phyloP scores from a whole-genome alignment of 2,329 filamentous ascomycete species.

The Thelonectria blattea region DNA sequence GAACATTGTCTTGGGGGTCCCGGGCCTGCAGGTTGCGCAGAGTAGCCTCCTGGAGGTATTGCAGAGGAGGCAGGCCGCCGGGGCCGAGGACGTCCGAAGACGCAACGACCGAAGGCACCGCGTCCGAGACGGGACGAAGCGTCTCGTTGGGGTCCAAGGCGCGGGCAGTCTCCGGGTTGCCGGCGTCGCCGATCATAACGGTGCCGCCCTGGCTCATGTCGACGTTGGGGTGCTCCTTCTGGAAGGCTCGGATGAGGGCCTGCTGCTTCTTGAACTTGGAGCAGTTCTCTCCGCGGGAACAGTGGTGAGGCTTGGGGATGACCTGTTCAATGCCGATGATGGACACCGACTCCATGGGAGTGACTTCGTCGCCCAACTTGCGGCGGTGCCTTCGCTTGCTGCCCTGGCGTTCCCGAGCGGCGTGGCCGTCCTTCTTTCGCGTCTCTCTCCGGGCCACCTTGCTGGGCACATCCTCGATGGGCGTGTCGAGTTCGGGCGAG shows the following conservation, averaged over 20 bases:
- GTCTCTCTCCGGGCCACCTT: conserved; percentile 55
- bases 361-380: conserved; percentile 67
- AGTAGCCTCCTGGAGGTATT: conserved; percentile 74
- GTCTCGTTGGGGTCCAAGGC: conserved; percentile 62
- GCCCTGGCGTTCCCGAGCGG: conserved; percentile 47
- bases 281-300: conserved; percentile 86
- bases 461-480: conserved; percentile 66
- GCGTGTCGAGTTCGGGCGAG: conserved; percentile 61
- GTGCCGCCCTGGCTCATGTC: conserved; percentile 63
- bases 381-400: conserved; percentile 49
- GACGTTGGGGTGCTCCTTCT: conserved; percentile 74
- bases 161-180: conserved; percentile 71
- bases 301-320: conserved; percentile 82
- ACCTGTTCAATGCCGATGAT: conserved; percentile 93
- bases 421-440: conserved; percentile 46
- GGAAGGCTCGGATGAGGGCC: conserved; percentile 74
- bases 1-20: conserved; percentile 91
- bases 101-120: conserved; percentile 81
- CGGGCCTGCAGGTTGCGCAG: conserved; percentile 72
- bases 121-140: conserved; percentile 74
- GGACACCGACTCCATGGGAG: conserved; percentile 82
- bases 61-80: conserved; percentile 65
- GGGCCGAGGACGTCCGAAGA: conserved; percentile 90
- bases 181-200: conserved; percentile 80
- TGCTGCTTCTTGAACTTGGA: conserved; percentile 83